phyloP scores from a whole-genome alignment of 2,329 filamentous ascomycete species.

The Fusarium clavum region DNA sequence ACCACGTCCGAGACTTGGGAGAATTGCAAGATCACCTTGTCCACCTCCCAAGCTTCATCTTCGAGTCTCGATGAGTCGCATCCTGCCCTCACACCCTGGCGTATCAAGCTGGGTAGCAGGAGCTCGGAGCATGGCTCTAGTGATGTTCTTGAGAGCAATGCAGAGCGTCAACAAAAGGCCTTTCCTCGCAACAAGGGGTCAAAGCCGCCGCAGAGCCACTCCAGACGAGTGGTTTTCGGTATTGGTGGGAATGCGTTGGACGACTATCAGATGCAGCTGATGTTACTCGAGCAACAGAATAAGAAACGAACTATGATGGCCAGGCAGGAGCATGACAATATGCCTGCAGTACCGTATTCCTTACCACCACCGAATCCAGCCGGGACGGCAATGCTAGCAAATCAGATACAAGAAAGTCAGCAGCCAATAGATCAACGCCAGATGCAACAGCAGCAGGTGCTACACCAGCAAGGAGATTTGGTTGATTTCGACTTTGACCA shows the following conservation, averaged over 20 bases:
- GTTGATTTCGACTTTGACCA: conserved; percentile 36
- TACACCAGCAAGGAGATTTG: conserved; percentile 1
- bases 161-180: conserved; percentile 53
- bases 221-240: conserved; percentile 24
- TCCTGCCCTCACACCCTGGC: conserved; percentile 68
- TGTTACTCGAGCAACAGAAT: conserved; percentile 87
- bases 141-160: conserved; percentile 53
- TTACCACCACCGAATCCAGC: conserved; percentile 1
- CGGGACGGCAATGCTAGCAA: no score
- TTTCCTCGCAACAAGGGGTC: conserved; percentile 46
- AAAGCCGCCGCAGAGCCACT: conserved; percentile 54
- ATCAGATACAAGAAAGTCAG: neutral
- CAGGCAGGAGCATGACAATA: conserved; percentile 73
- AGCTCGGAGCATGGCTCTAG: conserved; percentile 16
- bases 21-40: conserved; percentile 69
- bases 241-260: neutral
- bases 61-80: conserved; percentile 66
- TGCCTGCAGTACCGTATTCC: neutral
- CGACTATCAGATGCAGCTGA: conserved; percentile 89
- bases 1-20: conserved; percentile 72
- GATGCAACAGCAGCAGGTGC: conserved; percentile 1
- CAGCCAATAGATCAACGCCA: neutral
- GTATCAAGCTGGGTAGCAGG: conserved; percentile 60
- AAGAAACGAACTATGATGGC: conserved; percentile 88
- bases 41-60: conserved; percentile 71